Conservation (phyloP, 441 rosid genomes). For the Lepidium campestre region DNA sequence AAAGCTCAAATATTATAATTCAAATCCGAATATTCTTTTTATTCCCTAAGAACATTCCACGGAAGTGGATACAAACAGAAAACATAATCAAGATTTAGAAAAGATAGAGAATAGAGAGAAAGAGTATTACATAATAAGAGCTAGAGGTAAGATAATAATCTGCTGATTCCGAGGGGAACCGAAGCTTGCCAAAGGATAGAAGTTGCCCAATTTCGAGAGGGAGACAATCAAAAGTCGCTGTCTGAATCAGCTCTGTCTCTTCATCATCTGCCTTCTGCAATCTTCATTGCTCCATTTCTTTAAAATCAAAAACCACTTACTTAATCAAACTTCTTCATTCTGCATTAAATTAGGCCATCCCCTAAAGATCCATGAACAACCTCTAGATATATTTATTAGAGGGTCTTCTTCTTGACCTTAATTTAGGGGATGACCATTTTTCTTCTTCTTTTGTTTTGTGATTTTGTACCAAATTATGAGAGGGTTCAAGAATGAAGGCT, state of each 20-base stretch:
- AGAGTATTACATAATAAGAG: background rate
- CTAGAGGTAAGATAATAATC: slow-evolving; percentile 15
- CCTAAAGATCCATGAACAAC: slow-evolving; percentile 4
- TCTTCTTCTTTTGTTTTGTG: background rate
- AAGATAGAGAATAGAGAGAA: background rate
- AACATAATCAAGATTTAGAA: background rate
- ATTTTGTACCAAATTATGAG: slow-evolving; percentile 19
- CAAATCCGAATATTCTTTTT: slow-evolving; percentile 5
- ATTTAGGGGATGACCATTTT: slow-evolving; percentile 28
- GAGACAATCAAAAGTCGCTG: slow-evolving; percentile 18
- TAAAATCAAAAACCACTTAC: background rate
- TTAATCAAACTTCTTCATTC: background rate
- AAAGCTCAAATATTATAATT: background rate
- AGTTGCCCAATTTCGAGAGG: slow-evolving; percentile 31
- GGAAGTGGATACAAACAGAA: slow-evolving; percentile 3
- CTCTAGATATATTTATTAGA: slow-evolving; percentile 8
- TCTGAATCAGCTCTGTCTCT: slow-evolving; percentile 15
- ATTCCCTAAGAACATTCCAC: slow-evolving; percentile 12
- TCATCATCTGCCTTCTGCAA: slow-evolving; percentile 27
- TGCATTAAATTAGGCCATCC: slow-evolving; percentile 17
- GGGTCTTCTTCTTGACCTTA: background rate
- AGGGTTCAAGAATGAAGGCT: slow-evolving; percentile 19
- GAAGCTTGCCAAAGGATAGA: slow-evolving; percentile 41
- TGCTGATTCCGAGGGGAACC: slow-evolving; percentile 43
- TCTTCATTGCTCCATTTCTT: slow-evolving; percentile 30